These are phyloP conservation scores for Eleusine indica DNA, from an alignment of 176 grass and related monocot species.

Conservation along the genomic window DNA sequence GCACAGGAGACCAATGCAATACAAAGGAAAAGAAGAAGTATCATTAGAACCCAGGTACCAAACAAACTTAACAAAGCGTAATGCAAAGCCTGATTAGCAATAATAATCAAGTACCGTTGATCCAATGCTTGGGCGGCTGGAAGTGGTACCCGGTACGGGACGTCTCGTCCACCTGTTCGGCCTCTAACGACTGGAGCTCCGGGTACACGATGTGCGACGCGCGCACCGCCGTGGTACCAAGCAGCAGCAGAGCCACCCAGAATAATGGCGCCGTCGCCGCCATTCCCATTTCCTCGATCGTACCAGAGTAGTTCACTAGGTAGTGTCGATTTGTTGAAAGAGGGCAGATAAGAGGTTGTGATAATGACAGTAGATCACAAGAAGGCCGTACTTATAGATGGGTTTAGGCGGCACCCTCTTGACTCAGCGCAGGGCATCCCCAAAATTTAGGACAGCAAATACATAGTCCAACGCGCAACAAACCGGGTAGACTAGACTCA, in stretches of 20 bases:
- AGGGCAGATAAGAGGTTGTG: background rate
- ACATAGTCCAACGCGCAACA: background rate
- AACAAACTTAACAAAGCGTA: background rate
- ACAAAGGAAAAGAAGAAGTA: background rate
- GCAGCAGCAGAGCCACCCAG: slow-evolving; percentile 5
- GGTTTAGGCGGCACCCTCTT: background rate
- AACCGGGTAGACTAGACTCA: background rate
- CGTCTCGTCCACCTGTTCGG: background rate
- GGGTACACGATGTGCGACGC: slow-evolving; percentile 44
- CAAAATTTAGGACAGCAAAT: background rate
- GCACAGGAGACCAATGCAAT: background rate
- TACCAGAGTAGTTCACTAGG: background rate
- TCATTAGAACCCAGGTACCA: background rate
- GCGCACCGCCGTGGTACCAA: background rate
- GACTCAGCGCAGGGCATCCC: background rate
- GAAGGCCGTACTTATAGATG: background rate
- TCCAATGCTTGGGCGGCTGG: slow-evolving; percentile 64
- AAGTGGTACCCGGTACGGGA: slow-evolving; percentile 66
- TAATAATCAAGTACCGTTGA: slow-evolving; percentile 43
- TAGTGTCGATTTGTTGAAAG: background rate
- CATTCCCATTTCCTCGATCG: background rate
- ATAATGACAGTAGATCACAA: background rate
- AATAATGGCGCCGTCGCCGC: background rate
- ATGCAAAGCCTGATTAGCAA: background rate
- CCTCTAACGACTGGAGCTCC: slow-evolving; percentile 37